Conservation (phyloP, 2,329 filamentous ascomycete species). For the Calonectria honghensis region DNA sequence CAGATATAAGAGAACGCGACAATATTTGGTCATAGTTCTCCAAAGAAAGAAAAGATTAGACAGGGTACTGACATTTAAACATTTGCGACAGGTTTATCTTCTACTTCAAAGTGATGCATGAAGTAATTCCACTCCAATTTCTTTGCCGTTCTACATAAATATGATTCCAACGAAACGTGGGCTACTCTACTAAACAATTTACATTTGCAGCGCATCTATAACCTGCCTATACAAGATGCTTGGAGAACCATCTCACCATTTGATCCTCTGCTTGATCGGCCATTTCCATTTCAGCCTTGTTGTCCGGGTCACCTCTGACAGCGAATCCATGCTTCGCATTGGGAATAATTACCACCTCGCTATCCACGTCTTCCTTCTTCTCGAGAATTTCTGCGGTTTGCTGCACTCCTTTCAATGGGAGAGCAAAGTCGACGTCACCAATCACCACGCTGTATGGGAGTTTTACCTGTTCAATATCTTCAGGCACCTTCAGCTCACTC, state of each 20-base stretch:
- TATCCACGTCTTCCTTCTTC: not conserved
- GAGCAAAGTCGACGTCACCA: constrained; percentile 6
- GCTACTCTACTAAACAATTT: no score
- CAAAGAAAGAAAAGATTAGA: not conserved
- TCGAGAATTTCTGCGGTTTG: constrained; percentile 1
- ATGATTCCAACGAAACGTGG: no score
- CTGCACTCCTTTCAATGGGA: not conserved
- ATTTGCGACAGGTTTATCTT: not conserved
- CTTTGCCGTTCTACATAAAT: not conserved
- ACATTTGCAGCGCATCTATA: not conserved
- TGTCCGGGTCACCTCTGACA: not conserved
- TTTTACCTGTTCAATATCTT: not conserved
- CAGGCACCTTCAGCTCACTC: not conserved
- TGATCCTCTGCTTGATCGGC: constrained; percentile 10
- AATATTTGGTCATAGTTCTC: not conserved
- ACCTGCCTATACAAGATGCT: not conserved
- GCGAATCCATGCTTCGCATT: constrained; percentile 7
- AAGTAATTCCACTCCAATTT: not conserved
- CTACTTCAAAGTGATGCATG: not conserved
- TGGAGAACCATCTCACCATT: constrained; percentile 6
- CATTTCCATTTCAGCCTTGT: constrained; percentile 7
- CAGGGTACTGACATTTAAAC: not conserved
- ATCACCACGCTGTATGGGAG: constrained; percentile 4
- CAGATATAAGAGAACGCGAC: not conserved
- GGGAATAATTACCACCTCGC: not conserved